Percentiles rank a stretch among this genome's conserved stretches.
These are phyloP conservation scores for Hirschioporus abietinus DNA, from an alignment of 768 basidiomycete genomes.

Conservation along the genomic window DNA sequence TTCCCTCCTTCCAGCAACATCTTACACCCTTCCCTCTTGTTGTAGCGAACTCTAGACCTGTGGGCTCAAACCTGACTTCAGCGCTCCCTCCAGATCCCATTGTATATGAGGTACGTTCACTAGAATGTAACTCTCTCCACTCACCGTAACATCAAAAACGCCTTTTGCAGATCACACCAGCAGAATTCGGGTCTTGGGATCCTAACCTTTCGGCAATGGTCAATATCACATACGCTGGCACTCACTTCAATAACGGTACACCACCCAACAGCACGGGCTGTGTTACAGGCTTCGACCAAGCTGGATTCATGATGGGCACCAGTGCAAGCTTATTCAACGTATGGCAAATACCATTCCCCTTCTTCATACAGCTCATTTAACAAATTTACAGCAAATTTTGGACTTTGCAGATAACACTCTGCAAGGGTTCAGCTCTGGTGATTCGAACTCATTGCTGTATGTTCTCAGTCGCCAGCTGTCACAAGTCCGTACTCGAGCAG, in stretches of 20 bases:
- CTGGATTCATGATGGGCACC: constrained; percentile 68
- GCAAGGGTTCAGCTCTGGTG: constrained; percentile 29
- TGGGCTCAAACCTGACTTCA: constrained; percentile 37
- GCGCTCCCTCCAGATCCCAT: constrained; percentile 34
- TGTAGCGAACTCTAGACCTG: constrained; percentile 48
- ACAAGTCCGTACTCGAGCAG: constrained; percentile 44
- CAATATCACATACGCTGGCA: constrained; percentile 60
- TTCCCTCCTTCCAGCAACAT: constrained; percentile 45
- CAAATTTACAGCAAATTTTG: constrained; percentile 38
- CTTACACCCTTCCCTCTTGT: constrained; percentile 65
- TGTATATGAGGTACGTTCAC: constrained; percentile 52
- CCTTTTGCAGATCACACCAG: constrained; percentile 44
- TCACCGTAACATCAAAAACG: constrained; percentile 4
- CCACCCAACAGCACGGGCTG: constrained; percentile 54
- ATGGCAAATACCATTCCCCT: constrained; percentile 10
- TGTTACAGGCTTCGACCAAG: constrained; percentile 70
- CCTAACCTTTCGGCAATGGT: constrained; percentile 66
- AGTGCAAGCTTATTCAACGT: constrained; percentile 69
- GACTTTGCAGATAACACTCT: constrained; percentile 41
- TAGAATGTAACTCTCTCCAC: constrained; percentile 10
- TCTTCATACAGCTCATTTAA: not conserved
- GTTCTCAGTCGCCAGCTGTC: constrained; percentile 43
- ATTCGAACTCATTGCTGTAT: constrained; percentile 38
- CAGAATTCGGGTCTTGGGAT: constrained; percentile 72
- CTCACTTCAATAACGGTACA: constrained; percentile 51